Evolutionary conservation across 371 early-diverging fungal species (phyloP), one percentile per base, ranked within the genome.

Genomic region (Coemansia sp.): DNA sequence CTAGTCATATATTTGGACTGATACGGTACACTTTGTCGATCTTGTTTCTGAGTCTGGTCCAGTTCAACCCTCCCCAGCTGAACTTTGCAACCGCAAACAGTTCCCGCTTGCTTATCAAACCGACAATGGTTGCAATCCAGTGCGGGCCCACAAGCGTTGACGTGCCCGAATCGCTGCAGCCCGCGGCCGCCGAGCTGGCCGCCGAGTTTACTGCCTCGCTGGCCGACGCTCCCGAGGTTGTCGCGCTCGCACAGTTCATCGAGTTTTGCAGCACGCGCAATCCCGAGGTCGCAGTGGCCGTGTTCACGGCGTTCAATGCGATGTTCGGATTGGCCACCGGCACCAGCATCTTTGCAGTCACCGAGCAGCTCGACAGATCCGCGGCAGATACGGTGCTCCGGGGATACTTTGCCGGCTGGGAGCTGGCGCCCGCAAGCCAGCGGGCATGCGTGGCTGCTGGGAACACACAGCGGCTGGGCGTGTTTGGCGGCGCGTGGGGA

Each of bases 401-500:
- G 2, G 42, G 42, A 10, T 55, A 55, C 42, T 41, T 10, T 4
- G 56, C 42, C 6, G 56, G 56, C 2, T 41, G 42, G 12, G 12
- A 31, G 12, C 41, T 31, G 20, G 30, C 42, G 12, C 55, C 31
- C 2, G 9, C 26, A 20, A 9, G 20, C n/a, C 14, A 12, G 40
- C 5, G 40, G 31, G 12, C 16, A 30, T 50, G 31, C 35, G 10
- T 4, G 5, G 41, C 30, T 31, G 5, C 31, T n/a, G 36, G 7
- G 9, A n/a, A 14, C 14, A 34, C 36, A 5, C 34, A 48, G 34
- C 16, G 26, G 10, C 33, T 68, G 49, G 68, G 54, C 34, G 52
- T 55, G 1, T 68, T 68, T 49, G 67, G 68, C 4, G 68, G 67
- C 33, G 48, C 59, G 5, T 16, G 47, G 2, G 59, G 59, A 6